phyloP scores from a whole-genome alignment of 352 stramenopile genomes.

The Phytophthora syringae region DNA sequence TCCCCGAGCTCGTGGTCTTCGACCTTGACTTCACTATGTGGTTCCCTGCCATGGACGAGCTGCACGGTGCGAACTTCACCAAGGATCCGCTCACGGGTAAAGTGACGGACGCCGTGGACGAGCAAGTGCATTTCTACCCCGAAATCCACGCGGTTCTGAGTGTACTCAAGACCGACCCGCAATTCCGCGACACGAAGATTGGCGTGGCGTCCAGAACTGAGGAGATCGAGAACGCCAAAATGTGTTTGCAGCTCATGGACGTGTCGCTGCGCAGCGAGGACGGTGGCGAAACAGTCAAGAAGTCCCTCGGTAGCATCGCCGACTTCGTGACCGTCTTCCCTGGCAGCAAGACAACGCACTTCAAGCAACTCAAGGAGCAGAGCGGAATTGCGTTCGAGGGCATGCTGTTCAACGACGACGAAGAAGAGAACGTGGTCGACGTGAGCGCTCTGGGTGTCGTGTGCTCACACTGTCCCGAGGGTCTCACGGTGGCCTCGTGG shows the following conservation, averaged over 20 bases:
- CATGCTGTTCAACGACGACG: constrained; percentile 98
- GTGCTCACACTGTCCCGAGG: constrained; percentile 76
- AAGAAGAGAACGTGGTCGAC: constrained; percentile 76
- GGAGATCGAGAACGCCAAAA: constrained; percentile 75
- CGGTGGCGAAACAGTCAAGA: constrained; percentile 16
- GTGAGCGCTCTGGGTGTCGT: constrained; percentile 72
- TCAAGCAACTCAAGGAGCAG: constrained; percentile 87
- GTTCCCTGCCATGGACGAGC: constrained; percentile 87
- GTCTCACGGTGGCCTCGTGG: constrained; percentile 70
- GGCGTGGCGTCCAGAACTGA: constrained; percentile 75
- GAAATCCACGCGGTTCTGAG: constrained; percentile 74
- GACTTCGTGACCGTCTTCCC: constrained; percentile 82
- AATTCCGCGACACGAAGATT: constrained; percentile 58
- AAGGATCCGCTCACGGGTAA: constrained; percentile 55
- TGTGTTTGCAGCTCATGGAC: constrained; percentile 69
- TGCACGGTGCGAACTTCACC: constrained; percentile 72
- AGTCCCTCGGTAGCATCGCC: constrained; percentile 58
- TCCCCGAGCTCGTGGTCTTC: constrained; percentile 67
- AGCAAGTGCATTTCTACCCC: constrained; percentile 82
- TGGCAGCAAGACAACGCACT: constrained; percentile 90
- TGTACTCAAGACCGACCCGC: constrained; percentile 63
- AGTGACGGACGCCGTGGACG: constrained; percentile 68
- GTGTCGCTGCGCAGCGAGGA: constrained; percentile 27
- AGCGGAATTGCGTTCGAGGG: constrained; percentile 91
- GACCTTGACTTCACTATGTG: constrained; percentile 77